These are phyloP conservation scores for Elongisporangium anandrum DNA, from an alignment of 352 stramenopile genomes.

Conservation along the genomic window DNA sequence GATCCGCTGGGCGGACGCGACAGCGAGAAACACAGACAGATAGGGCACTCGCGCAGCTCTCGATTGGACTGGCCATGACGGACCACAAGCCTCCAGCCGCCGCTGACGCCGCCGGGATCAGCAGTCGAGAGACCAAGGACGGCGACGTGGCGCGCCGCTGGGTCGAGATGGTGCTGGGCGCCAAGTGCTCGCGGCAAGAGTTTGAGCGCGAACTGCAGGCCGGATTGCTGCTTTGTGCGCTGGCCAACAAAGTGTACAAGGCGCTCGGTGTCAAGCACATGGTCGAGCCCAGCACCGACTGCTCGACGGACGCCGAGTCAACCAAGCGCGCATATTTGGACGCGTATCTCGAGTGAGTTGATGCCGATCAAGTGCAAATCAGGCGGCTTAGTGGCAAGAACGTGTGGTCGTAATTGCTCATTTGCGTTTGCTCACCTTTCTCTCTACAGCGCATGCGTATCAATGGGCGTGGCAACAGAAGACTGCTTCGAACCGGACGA, in stretches of 20 bases:
- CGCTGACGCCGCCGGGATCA: not conserved
- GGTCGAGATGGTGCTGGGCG: constrained; percentile 87
- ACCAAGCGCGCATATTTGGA: constrained; percentile 12
- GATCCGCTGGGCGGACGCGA: not conserved
- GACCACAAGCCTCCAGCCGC: not conserved
- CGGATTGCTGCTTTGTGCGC: constrained; percentile 56
- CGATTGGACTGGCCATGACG: not conserved
- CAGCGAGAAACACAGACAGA: not conserved
- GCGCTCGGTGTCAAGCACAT: constrained; percentile 76
- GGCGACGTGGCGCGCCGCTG: constrained; percentile 75
- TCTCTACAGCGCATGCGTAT: not conserved
- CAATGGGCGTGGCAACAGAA: constrained; percentile 34
- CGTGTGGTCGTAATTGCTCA: constrained; percentile 6
- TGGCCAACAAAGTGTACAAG: constrained; percentile 71
- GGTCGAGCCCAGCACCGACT: constrained; percentile 8
- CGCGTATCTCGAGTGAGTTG: constrained; percentile 2
- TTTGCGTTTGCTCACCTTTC: not conserved
- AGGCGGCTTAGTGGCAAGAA: constrained; percentile 1
- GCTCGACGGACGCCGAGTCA: constrained; percentile 2
- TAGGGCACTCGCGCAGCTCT: not conserved
- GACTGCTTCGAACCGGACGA: constrained; percentile 76
- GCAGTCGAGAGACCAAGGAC: constrained; percentile 22
- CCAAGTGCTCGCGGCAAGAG: constrained; percentile 46
- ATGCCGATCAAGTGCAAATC: constrained; percentile 1
- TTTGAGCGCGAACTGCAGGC: constrained; percentile 53